Evolutionary conservation across 2,329 filamentous ascomycete species (phyloP), one percentile per base, ranked within the genome.

Genomic region (Leptographium procerum): DNA sequence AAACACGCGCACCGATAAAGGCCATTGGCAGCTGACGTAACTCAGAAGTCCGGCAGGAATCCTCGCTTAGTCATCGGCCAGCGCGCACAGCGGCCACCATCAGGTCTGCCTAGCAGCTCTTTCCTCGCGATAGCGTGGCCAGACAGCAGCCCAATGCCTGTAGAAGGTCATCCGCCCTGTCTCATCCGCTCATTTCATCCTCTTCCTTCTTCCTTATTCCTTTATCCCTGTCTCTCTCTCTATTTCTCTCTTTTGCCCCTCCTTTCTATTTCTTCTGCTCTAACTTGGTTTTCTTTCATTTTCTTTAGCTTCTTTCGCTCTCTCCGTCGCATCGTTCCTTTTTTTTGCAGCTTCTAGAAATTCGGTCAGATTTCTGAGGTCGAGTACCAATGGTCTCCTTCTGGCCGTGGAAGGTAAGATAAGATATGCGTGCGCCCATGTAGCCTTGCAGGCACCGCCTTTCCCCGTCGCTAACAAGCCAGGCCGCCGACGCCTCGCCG

Each of bases 401-500:
- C 53, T 69, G 69, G 68, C 66, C 62, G 3, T 63, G 62, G 62
- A 63, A 60, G 58, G 62, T 62, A 57, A 7, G 56, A 36, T 16
- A n/a, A 7, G 34, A 1, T 22, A 3, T 14, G 10, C 16, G n/a
- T 14, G 6, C 19, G 36, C 36, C 4, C 40, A 43, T 19, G 40
- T 19, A 4, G 6, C 14, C 36, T 8, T 43, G 40, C 19, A 8
- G 40, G 40, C 40, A n/a, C 19, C 4, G 14, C 19, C 10, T 11
- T 43, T 47, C 14, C 55, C 28, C n/a, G 51, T 40, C 43, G n/a
- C 28, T 52, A 36, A 59, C 47, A n/a, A 22, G 16, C 11, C 66
- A 95, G 90, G 82, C 83, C 72, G 82, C 89, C 68, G 82, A 87
- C 70, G 87, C 82, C 69, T 95, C 91, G 64, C 87, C 94, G 29